These are phyloP conservation scores for Baudoinia panamericana DNA, from an alignment of 495 filamentous ascomycete species.

Conservation along the genomic window DNA sequence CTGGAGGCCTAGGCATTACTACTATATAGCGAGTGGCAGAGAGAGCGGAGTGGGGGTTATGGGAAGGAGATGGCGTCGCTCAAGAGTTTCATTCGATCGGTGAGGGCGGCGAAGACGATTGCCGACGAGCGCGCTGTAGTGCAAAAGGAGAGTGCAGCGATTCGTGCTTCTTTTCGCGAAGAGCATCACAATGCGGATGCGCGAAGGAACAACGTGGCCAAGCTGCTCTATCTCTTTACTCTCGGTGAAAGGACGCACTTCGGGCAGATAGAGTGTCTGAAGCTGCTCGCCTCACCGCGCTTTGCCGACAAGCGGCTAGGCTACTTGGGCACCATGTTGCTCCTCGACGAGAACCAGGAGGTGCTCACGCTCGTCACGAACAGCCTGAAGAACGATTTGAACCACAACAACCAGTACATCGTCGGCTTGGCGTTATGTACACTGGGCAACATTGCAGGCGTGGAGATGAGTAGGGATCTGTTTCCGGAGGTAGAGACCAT, in stretches of 20 bases:
- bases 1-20: too few species aligned
- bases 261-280: conserved; percentile 98
- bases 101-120: conserved; percentile 94
- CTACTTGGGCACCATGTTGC: conserved; percentile 88
- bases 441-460: conserved; percentile 88
- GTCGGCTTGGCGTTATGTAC: conserved; percentile 92
- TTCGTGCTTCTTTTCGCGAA: conserved; percentile 90
- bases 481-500: conserved; percentile 89
- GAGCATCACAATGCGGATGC: conserved; percentile 84
- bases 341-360: conserved; percentile 97
- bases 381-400: conserved; percentile 82
- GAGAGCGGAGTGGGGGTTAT: background rate
- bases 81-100: conserved; percentile 99
- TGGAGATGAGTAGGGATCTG: conserved; percentile 97
- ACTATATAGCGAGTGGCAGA: too few species aligned
- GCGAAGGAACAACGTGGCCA: conserved; percentile 96
- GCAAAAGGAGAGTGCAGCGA: conserved; percentile 96
- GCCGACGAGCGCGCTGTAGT: conserved; percentile 96
- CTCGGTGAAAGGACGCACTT: conserved; percentile 98
- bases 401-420: conserved; percentile 96
- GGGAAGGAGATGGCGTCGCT: conserved; percentile 43
- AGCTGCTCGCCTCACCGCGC: conserved; percentile 86
- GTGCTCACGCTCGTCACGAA: conserved; percentile 95
- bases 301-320: conserved; percentile 97
- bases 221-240: conserved; percentile 94